These are phyloP conservation scores for Curvularia sp. DNA, from an alignment of 2,329 filamentous ascomycete genomes.

Conservation along the genomic window DNA sequence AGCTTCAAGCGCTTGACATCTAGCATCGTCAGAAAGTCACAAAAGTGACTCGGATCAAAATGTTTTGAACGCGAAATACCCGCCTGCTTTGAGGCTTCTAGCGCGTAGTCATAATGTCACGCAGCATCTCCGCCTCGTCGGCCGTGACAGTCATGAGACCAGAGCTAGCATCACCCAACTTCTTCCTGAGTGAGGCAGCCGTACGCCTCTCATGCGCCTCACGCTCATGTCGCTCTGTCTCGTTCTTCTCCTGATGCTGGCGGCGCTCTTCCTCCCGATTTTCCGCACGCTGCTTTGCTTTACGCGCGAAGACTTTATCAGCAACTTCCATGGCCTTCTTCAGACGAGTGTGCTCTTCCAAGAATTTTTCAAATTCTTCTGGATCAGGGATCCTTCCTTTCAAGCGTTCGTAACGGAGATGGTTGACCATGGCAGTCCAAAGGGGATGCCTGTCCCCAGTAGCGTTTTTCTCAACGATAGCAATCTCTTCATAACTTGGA, in stretches of 20 bases:
- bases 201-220: constrained; percentile 4
- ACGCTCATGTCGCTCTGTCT: constrained; percentile 8
- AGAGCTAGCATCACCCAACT: constrained; percentile 9
- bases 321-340: neutral
- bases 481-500: constrained; percentile 25
- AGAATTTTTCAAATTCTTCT: neutral
- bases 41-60: no score
- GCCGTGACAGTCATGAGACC: constrained; percentile 16
- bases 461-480: constrained; percentile 12
- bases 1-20: neutral
- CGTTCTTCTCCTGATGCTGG: constrained; percentile 5
- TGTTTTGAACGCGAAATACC: neutral
- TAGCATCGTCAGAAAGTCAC: neutral
- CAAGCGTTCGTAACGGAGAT: constrained; percentile 16
- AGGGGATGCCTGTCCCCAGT: constrained; percentile 20
- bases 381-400: neutral
- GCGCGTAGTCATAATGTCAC: neutral
- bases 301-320: constrained; percentile 7
- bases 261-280: constrained; percentile 5
- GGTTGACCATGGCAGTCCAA: constrained; percentile 26
- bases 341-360: neutral
- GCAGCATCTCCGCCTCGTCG: constrained; percentile 15
- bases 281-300: constrained; percentile 6
- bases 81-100: neutral
- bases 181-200: constrained; percentile 10